Conservation (phyloP, 306 rosid species). For the Clitoria ternatea region DNA sequence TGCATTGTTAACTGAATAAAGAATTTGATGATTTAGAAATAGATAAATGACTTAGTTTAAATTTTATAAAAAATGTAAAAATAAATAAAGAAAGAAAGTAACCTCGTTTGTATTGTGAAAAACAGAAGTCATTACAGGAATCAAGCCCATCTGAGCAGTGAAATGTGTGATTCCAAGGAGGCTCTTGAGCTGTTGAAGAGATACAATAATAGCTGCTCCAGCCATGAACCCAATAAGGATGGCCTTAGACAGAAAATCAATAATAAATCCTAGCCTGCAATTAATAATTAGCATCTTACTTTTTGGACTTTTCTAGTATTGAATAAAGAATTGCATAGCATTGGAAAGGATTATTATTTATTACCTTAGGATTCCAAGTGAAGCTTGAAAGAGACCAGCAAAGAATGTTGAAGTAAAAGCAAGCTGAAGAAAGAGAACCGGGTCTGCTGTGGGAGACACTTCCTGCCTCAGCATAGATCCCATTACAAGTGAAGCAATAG, state of each 20-base stretch:
- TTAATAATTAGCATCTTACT: not conserved
- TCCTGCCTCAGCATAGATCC: conserved; percentile 84
- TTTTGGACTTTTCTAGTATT: not conserved
- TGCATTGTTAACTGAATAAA: too few species aligned
- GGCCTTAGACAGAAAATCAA: conserved; percentile 90
- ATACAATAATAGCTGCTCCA: conserved; percentile 91
- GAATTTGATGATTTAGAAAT: too few species aligned
- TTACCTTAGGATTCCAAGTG: conserved; percentile 83
- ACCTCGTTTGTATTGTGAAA: conserved; percentile 67
- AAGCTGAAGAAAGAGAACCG: conserved; percentile 67
- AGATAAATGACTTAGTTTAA: too few species aligned
- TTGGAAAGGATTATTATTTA: not conserved
- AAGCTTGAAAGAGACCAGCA: conserved; percentile 86
- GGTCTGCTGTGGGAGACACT: conserved; percentile 69
- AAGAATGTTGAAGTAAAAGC: conserved; percentile 86
- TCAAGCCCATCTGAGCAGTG: conserved; percentile 63
- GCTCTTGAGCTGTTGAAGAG: conserved; percentile 84
- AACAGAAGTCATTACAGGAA: conserved; percentile 82
- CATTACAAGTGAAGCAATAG: conserved; percentile 86
- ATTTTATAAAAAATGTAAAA: too few species aligned
- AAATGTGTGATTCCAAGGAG: conserved; percentile 88
- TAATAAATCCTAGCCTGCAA: conserved; percentile 87
- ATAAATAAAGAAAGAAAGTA: too few species aligned
- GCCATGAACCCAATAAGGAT: conserved; percentile 94
- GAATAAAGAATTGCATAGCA: not conserved